Percentiles rank a stretch among this genome's conserved stretches.
phyloP scores from a whole-genome alignment of 2,329 filamentous ascomycete species.

The Aspergillus pseudotamarii region DNA sequence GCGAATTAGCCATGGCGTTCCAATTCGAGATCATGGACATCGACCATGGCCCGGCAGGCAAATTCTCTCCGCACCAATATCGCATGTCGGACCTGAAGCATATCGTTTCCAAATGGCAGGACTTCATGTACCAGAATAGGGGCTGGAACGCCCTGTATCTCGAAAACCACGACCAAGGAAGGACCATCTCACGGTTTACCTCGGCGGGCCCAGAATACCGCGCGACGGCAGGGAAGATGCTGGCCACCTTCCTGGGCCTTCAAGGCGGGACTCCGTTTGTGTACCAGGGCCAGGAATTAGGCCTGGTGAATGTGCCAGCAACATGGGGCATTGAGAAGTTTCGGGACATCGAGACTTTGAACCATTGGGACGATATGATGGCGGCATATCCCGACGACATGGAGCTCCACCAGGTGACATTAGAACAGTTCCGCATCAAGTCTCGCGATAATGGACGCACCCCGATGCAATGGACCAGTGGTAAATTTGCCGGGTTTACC shows the following conservation, averaged over 20 bases:
- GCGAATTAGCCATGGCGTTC: constrained; percentile 71
- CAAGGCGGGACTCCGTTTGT: not conserved
- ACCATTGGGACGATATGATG: not conserved
- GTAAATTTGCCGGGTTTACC: constrained; percentile 65
- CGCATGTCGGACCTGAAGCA: constrained; percentile 56
- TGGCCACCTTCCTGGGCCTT: not conserved
- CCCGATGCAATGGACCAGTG: constrained; percentile 67
- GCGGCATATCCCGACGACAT: not conserved
- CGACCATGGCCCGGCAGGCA: constrained; percentile 53
- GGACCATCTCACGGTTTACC: not conserved
- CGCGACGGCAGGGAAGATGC: not conserved
- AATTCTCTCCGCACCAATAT: constrained; percentile 54
- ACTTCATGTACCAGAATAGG: not conserved
- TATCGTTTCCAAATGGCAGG: not conserved
- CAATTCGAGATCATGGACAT: constrained; percentile 68
- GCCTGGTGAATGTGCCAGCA: not conserved
- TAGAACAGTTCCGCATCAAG: constrained; percentile 49
- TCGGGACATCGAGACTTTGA: not conserved
- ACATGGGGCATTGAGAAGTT: not conserved
- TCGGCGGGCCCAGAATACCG: not conserved
- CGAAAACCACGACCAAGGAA: not conserved
- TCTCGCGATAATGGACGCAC: constrained; percentile 69
- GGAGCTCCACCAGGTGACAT: constrained; percentile 55
- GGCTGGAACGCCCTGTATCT: not conserved
- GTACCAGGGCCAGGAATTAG: not conserved